Percentiles rank a stretch among this genome's conserved stretches.
Evolutionary conservation across 176 grass and related monocot species (phyloP).

Genomic region (Aegilops tauschii): DNA sequence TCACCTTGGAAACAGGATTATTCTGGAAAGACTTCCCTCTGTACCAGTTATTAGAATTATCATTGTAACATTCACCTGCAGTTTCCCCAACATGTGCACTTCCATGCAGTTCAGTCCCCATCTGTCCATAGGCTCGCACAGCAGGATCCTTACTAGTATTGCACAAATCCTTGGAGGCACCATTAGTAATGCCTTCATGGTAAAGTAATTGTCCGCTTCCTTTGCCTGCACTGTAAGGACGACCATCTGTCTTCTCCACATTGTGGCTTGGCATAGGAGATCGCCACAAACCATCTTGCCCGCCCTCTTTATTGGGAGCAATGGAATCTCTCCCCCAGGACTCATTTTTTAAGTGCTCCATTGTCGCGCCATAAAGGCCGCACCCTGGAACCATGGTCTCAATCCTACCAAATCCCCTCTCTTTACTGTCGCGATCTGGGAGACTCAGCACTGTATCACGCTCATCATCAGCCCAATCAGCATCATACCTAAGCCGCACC

Average conservation of each 20-base stretch:
- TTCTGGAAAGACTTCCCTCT: conserved; percentile 63
- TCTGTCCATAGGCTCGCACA: conserved; percentile 36
- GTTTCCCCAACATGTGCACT: conserved; percentile 25
- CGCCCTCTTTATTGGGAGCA: conserved; percentile 37
- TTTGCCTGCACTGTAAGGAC: conserved; percentile 61
- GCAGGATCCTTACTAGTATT: conserved; percentile 33
- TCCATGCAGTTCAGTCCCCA: conserved; percentile 47
- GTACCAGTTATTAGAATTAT: conserved; percentile 65
- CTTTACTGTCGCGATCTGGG: conserved; percentile 60
- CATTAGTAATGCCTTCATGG: conserved; percentile 31
- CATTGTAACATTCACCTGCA: conserved; percentile 6
- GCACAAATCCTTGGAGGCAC: conserved; percentile 59
- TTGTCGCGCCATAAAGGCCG: conserved; percentile 37
- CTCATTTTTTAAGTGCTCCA: conserved; percentile 60
- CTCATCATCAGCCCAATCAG: conserved; percentile 97
- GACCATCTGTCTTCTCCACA: conserved; percentile 43
- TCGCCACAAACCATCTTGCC: conserved; percentile 53
- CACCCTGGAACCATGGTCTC: conserved; percentile 34
- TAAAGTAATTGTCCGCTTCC: conserved; percentile 42
- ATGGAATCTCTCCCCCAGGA: conserved; percentile 46
- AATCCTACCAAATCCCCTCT: conserved; percentile 54
- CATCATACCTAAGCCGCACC: conserved; percentile 61
- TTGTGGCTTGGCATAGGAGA: conserved; percentile 37
- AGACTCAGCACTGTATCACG: conserved; percentile 83
- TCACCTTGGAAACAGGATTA: conserved; percentile 52